Base-by-base conservation (phyloP, 257 asterid species). In the Ocimum tenuiflorum region DNA sequence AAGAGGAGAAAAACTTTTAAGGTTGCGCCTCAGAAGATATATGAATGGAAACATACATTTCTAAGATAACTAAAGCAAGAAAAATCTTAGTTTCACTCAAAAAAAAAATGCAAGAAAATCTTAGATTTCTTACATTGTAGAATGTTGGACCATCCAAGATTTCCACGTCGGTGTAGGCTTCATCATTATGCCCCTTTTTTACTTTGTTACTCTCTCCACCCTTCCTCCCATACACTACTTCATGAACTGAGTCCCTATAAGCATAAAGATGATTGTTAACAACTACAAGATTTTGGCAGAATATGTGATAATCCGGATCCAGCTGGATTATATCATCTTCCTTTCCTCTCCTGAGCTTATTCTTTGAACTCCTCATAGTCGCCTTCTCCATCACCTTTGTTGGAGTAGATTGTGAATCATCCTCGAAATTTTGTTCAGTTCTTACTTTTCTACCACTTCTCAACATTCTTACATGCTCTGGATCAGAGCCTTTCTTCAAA, bases 151-250 rank as follows among this genome's bases (percentile, higher is more conserved):
- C 17, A 6, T 75, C 83, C 8, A 78, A 12, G 48, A 74, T 56
- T 68, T 79, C 71, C 45, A 74, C 58, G 35, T 76, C 81, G 35
- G 78, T 56, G 12, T 48, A 54, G 52, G 23, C 55, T 23, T 12
- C 80, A 17, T 68, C 68, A 6, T 68, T 60, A 0, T 17, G 10
- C 45, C 69, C 46, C 46, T 38, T 45, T 39, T 35, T 60, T 57
- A 24, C 43, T 11, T 1, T 43, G 13, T 3, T 13, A 33, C 17
- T 14, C 62, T 75, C 33, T 46, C 29, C 71, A 48, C 8, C 43
- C 7, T 1, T 38, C 65, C 15, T 0, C 27, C 56, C 63, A 31
- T 65, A 69, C 29, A 42, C 76, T 7, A 69, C 24, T 10, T 0
- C 15, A 60, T 8, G 1, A 54, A 3, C 49, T 49, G 31, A 57